phyloP scores from a whole-genome alignment of 176 grass and related monocot genomes.

The Carex kokanica region DNA sequence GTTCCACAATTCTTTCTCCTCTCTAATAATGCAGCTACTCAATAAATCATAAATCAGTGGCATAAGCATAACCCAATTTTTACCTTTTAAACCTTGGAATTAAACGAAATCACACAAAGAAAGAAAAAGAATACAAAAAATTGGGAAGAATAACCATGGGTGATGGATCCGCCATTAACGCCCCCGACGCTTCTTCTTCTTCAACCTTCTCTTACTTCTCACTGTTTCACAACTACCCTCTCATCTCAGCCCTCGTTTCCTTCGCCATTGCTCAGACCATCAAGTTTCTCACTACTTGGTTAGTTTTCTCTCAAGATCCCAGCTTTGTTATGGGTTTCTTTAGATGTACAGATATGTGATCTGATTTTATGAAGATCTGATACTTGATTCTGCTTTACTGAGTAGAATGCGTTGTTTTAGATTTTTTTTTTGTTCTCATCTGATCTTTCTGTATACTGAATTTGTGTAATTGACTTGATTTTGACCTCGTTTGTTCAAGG shows the following conservation, averaged over 20 bases:
- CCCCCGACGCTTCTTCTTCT: slow-evolving; percentile 5
- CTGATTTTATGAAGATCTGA: background rate
- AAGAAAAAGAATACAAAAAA: too few relatives aligned
- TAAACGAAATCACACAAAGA: background rate
- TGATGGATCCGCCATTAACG: slow-evolving; percentile 10
- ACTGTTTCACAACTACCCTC: slow-evolving; percentile 60
- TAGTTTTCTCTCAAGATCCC: background rate
- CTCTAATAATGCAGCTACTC: background rate
- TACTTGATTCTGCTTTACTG: background rate
- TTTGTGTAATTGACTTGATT: background rate
- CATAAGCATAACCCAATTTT: background rate
- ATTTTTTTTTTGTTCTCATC: background rate
- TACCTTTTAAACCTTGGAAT: background rate
- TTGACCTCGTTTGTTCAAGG: background rate
- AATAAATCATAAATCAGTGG: background rate
- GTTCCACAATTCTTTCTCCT: background rate
- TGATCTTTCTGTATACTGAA: background rate
- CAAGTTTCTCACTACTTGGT: slow-evolving; percentile 93
- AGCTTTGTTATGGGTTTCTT: background rate
- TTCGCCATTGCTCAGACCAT: slow-evolving; percentile 72
- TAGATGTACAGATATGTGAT: background rate
- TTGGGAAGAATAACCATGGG: slow-evolving; percentile 28
- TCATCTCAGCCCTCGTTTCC: slow-evolving; percentile 58
- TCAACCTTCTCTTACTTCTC: slow-evolving; percentile 62
- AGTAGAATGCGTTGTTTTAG: background rate